These are phyloP conservation scores for Pelargonium myrrhifolium DNA, from an alignment of 441 rosid species.

Conservation along the genomic window DNA sequence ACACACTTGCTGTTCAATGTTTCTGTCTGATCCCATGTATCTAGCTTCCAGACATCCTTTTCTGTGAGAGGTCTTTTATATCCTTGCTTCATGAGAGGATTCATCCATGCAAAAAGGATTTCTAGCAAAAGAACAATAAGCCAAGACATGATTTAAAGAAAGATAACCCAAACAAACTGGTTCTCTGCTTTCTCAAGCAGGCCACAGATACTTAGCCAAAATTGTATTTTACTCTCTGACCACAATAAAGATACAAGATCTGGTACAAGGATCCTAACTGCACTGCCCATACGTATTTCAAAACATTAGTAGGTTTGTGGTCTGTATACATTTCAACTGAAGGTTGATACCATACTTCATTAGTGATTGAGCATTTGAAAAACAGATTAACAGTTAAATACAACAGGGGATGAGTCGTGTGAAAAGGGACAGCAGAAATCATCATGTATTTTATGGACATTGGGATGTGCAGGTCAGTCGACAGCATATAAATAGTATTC, in stretches of 20 bases:
- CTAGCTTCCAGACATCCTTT: constrained; percentile 92
- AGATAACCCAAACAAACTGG: constrained; percentile 5
- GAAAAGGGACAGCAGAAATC: too few relatives aligned
- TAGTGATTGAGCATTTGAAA: background rate
- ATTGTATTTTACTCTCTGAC: background rate
- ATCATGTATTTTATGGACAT: too few relatives aligned
- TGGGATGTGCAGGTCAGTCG: background rate
- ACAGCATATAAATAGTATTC: background rate
- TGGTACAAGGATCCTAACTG: constrained; percentile 9
- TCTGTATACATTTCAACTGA: constrained; percentile 2
- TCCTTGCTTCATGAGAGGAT: constrained; percentile 85
- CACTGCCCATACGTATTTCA: background rate
- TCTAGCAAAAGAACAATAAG: constrained; percentile 32
- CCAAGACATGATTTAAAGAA: constrained; percentile 16
- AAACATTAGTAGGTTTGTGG: constrained; percentile 9
- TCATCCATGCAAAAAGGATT: constrained; percentile 75
- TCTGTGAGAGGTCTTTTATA: constrained; percentile 86
- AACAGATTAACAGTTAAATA: background rate
- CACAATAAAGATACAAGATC: background rate
- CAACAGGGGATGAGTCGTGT: too few relatives aligned
- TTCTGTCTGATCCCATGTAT: constrained; percentile 84
- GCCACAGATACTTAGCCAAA: background rate
- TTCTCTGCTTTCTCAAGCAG: constrained; percentile 9
- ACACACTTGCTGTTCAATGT: constrained; percentile 58
- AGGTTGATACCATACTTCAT: background rate